These are phyloP conservation scores for Mortierella sp. DNA, from an alignment of 371 early-diverging fungal genomes.

Conservation along the genomic window DNA sequence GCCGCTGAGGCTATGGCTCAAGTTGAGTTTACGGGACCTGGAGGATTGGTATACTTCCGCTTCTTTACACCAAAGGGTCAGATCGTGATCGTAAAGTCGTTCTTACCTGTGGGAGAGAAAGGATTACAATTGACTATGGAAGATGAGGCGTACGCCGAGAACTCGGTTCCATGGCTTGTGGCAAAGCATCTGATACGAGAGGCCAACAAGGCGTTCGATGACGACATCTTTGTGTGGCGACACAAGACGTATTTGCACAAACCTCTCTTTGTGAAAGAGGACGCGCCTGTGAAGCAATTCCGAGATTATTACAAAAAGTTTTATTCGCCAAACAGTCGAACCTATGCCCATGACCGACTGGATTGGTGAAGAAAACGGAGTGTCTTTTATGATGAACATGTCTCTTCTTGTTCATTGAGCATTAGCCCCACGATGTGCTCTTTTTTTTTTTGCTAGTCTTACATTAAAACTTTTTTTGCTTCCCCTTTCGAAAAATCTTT, in stretches of 20 bases:
- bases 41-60: constrained; percentile 54
- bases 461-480: neutral
- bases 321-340: constrained; percentile 56
- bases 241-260: constrained; percentile 48
- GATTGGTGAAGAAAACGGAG: constrained; percentile 31
- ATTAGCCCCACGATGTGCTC: neutral
- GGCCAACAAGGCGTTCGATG: constrained; percentile 56
- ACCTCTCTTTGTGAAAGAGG: constrained; percentile 51
- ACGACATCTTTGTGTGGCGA: constrained; percentile 56
- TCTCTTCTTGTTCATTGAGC: neutral
- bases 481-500: neutral
- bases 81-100: constrained; percentile 44
- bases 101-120: constrained; percentile 52
- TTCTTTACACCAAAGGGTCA: constrained; percentile 54
- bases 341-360: constrained; percentile 47
- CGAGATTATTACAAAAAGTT: constrained; percentile 53
- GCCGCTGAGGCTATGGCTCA: constrained; percentile 47
- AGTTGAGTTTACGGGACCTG: constrained; percentile 54
- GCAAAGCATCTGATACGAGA: constrained; percentile 47
- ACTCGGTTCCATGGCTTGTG: constrained; percentile 35
- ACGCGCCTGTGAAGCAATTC: constrained; percentile 52
- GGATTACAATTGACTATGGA: constrained; percentile 53
- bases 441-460: neutral
- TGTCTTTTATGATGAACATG: neutral
- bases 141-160: constrained; percentile 54